Percentiles rank a stretch among this genome's conserved stretches.
Evolutionary conservation across 2,329 filamentous ascomycete genomes (phyloP).

Genomic region (Ophiocordyceps unilateralis): DNA sequence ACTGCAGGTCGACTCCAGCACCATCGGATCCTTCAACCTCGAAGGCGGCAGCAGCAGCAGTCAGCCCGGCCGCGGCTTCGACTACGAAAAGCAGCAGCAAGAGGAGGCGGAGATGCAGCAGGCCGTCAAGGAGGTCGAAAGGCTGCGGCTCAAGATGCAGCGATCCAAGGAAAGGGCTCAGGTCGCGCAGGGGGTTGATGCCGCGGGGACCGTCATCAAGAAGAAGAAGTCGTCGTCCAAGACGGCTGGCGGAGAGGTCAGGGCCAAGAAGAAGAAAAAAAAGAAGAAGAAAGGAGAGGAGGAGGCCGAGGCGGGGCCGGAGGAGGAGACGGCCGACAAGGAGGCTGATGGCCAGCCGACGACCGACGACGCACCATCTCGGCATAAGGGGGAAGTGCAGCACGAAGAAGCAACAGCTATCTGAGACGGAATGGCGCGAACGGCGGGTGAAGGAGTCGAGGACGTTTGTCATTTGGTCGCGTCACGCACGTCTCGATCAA

Average conservation of each 20-base stretch:
- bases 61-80: slow-evolving; percentile 20
- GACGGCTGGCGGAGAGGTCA: slow-evolving; percentile 16
- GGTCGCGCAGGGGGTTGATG: slow-evolving; percentile 48
- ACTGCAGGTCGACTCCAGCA: slow-evolving; percentile 75
- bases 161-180: slow-evolving; percentile 59
- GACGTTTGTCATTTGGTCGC: too few species aligned
- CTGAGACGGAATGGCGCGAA: not conserved
- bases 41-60: slow-evolving; percentile 19
- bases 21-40: slow-evolving; percentile 56
- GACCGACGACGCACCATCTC: slow-evolving; percentile 12
- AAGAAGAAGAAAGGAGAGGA: slow-evolving; percentile 8
- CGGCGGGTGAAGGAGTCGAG: too few species aligned
- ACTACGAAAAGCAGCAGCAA: slow-evolving; percentile 49
- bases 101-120: slow-evolving; percentile 81
- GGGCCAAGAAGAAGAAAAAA: slow-evolving; percentile 34
- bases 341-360: not conserved
- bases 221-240: slow-evolving; percentile 45
- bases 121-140: slow-evolving; percentile 79
- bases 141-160: slow-evolving; percentile 77
- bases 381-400: slow-evolving; percentile 29
- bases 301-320: not conserved
- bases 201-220: slow-evolving; percentile 47
- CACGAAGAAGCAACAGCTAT: slow-evolving; percentile 16
- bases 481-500: too few species aligned
- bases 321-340: not conserved